Conservation (phyloP, 345 rosid species). For the Lepidium sativum region DNA sequence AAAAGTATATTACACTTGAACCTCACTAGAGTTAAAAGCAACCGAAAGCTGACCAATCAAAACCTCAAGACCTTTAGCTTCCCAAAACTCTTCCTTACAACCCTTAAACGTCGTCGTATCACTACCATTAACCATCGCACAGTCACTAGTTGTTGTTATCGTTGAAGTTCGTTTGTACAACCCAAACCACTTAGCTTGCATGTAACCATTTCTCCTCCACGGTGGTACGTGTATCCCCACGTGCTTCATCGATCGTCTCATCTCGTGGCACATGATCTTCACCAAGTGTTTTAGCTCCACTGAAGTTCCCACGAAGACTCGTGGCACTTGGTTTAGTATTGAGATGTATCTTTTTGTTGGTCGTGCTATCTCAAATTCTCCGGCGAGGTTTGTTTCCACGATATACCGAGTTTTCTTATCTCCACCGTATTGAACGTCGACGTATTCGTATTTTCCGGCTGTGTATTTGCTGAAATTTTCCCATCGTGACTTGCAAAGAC, state of each 20-base stretch:
- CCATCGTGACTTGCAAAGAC: constrained; percentile 80
- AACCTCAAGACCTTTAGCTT: neutral
- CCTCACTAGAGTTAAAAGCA: constrained; percentile 13
- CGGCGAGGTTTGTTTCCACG: constrained; percentile 46
- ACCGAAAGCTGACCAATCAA: constrained; percentile 16
- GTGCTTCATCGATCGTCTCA: constrained; percentile 46
- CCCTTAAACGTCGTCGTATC: constrained; percentile 10
- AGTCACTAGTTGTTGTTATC: neutral
- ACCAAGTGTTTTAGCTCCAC: constrained; percentile 46
- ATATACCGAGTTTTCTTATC: constrained; percentile 36
- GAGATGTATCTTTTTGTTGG: constrained; percentile 40
- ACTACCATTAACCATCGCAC: neutral
- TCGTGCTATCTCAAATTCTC: constrained; percentile 62
- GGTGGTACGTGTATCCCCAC: constrained; percentile 53
- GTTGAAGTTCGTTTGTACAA: constrained; percentile 47
- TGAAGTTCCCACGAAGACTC: constrained; percentile 38
- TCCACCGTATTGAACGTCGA: constrained; percentile 37
- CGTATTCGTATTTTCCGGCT: constrained; percentile 52
- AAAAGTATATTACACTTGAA: neutral
- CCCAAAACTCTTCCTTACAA: constrained; percentile 17
- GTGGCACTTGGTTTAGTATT: constrained; percentile 40
- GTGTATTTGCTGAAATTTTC: constrained; percentile 43
- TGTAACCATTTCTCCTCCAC: constrained; percentile 68
- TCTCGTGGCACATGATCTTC: constrained; percentile 54
- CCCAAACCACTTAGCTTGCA: constrained; percentile 79